Evolutionary conservation across 2,329 filamentous ascomycete species (phyloP), one percentile per base, ranked within the genome.

Genomic region (Penicillium freii): DNA sequence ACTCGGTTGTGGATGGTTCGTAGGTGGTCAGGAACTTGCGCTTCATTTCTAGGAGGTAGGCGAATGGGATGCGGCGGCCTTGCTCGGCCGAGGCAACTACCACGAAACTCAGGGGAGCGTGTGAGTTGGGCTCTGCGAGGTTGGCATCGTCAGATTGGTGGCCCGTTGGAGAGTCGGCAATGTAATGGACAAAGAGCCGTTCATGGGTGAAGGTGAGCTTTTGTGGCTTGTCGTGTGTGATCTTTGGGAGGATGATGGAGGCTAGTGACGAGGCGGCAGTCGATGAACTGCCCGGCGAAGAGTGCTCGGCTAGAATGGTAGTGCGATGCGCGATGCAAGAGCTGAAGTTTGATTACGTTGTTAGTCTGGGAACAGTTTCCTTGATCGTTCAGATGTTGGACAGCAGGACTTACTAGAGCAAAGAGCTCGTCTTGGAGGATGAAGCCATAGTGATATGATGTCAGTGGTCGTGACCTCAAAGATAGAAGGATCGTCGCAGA

Each of bases 131-230:
- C 76, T 80, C 68, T 66, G 70, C 66, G 71, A 55, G 71, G 62
- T 59, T 69, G 45, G 46, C 65, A 31, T 70, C 64, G 9, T 65
- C 56, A 79, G 79, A 70, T 87, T 52, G 50, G 21, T 54, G 56
- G 5, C 84, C 67, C 84, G 87, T 87, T 10, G 91, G 87, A 0
- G 91, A 87, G 71, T 94, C 90, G 69, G 92, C 85, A 71, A 97
- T 89, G 81, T 96, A 97, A 82, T 99, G 93, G 75, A 97, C 94
- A 81, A 94, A 91, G 75, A 95, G 87, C 59, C 87, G 82, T 77
- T 92, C 90, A 76, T 97, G 92, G 40, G 91, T 95, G 80, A 96
- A 97, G 54, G 93, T 97, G 64, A 96, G 85, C 78, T 97, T 97
- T 71, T 96, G 87, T 1, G 92, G 82, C 31, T 83, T 80, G 62